Percentiles rank a stretch among this genome's conserved stretches.
Evolutionary conservation across 2,329 filamentous ascomycete species (phyloP).

Genomic region (Alternaria sp.): DNA sequence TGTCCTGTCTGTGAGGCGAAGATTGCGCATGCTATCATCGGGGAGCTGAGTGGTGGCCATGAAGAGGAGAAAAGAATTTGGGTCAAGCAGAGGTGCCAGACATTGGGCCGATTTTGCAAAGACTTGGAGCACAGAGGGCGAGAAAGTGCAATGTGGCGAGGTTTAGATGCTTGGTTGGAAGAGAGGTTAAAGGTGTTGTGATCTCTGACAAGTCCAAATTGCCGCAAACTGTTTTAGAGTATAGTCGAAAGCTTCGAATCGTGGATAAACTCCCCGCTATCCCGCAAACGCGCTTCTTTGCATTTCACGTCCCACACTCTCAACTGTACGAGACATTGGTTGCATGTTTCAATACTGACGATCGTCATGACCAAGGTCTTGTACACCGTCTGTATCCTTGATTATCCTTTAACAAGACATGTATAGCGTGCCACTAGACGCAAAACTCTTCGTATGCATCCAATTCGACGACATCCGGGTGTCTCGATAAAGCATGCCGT

Average conservation of each 20-base stretch:
- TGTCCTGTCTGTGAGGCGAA: conserved; percentile 69
- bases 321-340: not conserved
- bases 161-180: conserved; percentile 25
- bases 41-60: conserved; percentile 29
- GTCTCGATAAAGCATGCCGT: not conserved
- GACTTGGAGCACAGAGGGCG: conserved; percentile 49
- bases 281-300: not conserved
- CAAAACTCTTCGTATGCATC: not conserved
- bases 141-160: conserved; percentile 25
- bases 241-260: not conserved
- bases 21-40: conserved; percentile 47
- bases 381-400: not conserved
- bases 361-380: not conserved
- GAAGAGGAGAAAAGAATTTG: conserved; percentile 26
- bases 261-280: not conserved
- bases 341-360: not conserved
- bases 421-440: not conserved
- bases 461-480: not conserved
- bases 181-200: conserved; percentile 1
- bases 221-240: not conserved
- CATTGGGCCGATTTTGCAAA: conserved; percentile 56
- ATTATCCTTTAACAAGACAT: not conserved
- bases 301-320: not conserved
- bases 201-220: not conserved
- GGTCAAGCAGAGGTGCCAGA: conserved; percentile 52